These are phyloP conservation scores for Raffaelea arxii DNA, from an alignment of 2,329 filamentous ascomycete genomes.

Conservation along the genomic window DNA sequence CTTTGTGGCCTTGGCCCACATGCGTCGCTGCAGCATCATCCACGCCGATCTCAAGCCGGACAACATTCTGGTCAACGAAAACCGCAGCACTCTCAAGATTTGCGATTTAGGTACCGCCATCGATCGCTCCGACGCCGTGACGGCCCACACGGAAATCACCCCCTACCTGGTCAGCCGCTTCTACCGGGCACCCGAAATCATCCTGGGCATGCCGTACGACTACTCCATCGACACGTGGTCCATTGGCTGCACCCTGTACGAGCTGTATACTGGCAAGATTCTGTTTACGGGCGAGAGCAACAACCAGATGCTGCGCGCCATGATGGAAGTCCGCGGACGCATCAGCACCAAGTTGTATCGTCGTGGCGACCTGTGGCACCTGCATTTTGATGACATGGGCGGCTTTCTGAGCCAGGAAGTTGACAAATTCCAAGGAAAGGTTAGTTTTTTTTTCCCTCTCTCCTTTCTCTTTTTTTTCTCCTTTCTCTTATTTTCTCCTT, in stretches of 20 bases:
- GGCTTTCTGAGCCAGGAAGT: conserved; percentile 79
- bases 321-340: conserved; percentile 93
- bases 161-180: conserved; percentile 95
- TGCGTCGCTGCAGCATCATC: conserved; percentile 86
- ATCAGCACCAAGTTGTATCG: conserved; percentile 83
- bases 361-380: conserved; percentile 62
- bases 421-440: conserved; percentile 80
- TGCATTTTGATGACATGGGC: conserved; percentile 77
- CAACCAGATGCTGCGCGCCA: conserved; percentile 94
- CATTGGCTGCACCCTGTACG: conserved; percentile 92
- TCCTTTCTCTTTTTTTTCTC: neutral
- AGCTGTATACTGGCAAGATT: conserved; percentile 95
- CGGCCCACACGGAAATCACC: conserved; percentile 72
- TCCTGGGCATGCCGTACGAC: conserved; percentile 91
- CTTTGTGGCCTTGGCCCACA: conserved; percentile 76
- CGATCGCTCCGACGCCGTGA: conserved; percentile 67
- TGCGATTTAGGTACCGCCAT: conserved; percentile 96
- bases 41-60: conserved; percentile 97
- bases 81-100: conserved; percentile 77
- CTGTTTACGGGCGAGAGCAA: conserved; percentile 92
- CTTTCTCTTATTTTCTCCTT: neutral
- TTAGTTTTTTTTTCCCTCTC: conserved; percentile 25
- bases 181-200: conserved; percentile 94
- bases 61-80: conserved; percentile 88
- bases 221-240: conserved; percentile 97